Percentiles rank a stretch among this genome's conserved stretches.
These are phyloP conservation scores for Amauroascus verrucosus DNA, from an alignment of 2,329 filamentous ascomycete species.

Conservation along the genomic window DNA sequence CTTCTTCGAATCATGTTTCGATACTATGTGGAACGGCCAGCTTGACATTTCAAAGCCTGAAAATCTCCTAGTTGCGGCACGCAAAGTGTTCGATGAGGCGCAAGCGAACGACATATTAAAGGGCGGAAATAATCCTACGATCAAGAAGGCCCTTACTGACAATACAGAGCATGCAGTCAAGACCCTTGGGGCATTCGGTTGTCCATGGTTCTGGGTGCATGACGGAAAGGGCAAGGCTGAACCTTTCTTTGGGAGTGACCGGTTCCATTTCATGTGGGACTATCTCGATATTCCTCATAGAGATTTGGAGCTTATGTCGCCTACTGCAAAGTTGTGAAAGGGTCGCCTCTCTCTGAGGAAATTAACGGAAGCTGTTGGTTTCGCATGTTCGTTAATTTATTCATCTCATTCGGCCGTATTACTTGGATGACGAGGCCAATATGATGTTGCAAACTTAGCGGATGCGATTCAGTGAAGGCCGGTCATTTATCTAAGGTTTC, in stretches of 20 bases:
- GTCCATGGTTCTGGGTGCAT: conserved; percentile 63
- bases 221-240: conserved; percentile 31
- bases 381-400: too few species aligned
- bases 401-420: too few species aligned
- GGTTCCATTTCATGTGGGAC: conserved; percentile 19
- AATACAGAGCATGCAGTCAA: conserved; percentile 51
- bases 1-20: conserved; percentile 34
- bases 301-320: conserved; percentile 14
- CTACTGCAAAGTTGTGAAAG: neutral
- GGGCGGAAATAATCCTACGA: conserved; percentile 41
- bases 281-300: conserved; percentile 16
- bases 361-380: too few species aligned
- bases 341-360: too few species aligned
- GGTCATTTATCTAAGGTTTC: too few species aligned
- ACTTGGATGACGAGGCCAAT: too few species aligned
- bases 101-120: conserved; percentile 49
- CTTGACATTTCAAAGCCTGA: conserved; percentile 51
- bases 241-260: conserved; percentile 20
- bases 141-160: conserved; percentile 45
- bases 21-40: conserved; percentile 41
- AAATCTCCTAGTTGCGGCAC: conserved; percentile 37
- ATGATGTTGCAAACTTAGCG: too few species aligned
- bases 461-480: too few species aligned
- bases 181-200: conserved; percentile 60
- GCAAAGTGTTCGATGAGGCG: conserved; percentile 15